Base-by-base conservation (phyloP, 768 basidiomycete species). In the Baorangia bicolor region DNA sequence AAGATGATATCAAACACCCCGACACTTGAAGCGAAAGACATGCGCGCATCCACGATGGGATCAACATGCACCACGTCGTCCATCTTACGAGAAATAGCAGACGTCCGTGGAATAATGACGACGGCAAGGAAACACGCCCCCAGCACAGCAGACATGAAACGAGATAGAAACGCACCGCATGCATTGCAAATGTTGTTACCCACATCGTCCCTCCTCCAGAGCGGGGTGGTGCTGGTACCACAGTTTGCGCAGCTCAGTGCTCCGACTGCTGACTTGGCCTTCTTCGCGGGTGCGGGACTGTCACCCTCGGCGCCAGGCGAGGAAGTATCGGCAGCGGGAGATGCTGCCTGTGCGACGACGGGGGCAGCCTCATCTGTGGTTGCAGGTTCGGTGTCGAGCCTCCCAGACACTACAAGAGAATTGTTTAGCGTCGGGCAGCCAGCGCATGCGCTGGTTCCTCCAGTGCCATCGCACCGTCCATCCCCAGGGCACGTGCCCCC, bases 341-440 rank as follows among this genome's bases (percentile, higher is more conserved):
- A 68, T 46, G 64, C 55, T 18, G 33, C 44, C 28, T 47, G 69
- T 44, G 48, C 43, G 40, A 53, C 62, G 34, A 41, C 50, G 35
- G 68, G 38, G 1, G 62, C 50, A 27, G 64, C 30, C 40, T 70
- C 72, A 4, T 64, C 59, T 20, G 57, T 59, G 53, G 56, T 34
- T 28, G 61, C 55, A 23, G 75, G 69, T 64, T 77, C 76, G 39
- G 74, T 67, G 51, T 75, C 81, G 51, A 68, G 56, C 51, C 76
- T 72, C 55, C 76, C 71, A 51, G 76, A 73, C 43, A 78, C 75
- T 57, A 77, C 72, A 56, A 85, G 75, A 49, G 81, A 81, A 69
- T 99, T 99, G 78, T 98, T 99, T 76, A 86, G 94, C 31, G 96
- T 95, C 13, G 97, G 97, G 72, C 97, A 99, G 42, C 97, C 97